These are phyloP conservation scores for Geranium rotundifolium DNA, from an alignment of 345 rosid genomes.

Conservation along the genomic window DNA sequence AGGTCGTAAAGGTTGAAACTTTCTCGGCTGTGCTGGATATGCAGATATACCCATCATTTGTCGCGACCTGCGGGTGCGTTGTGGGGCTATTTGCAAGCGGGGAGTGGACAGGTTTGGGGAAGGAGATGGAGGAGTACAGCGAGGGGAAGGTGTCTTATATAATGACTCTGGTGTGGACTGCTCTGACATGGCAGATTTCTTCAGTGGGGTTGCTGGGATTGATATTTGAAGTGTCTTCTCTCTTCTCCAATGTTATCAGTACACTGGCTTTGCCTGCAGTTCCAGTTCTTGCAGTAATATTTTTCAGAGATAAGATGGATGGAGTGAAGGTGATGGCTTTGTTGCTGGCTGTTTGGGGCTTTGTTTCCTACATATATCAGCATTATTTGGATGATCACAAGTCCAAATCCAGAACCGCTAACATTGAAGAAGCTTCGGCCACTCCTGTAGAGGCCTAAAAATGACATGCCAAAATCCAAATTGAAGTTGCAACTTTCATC, in stretches of 20 bases:
- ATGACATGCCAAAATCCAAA: too few relatives aligned
- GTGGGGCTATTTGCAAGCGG: conserved; percentile 36
- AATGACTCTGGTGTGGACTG: conserved; percentile 42
- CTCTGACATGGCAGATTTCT: conserved; percentile 36
- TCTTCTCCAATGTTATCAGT: conserved; percentile 45
- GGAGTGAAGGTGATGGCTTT: conserved; percentile 43
- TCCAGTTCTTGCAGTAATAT: conserved; percentile 38
- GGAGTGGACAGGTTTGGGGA: conserved; percentile 28
- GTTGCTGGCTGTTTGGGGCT: conserved; percentile 46
- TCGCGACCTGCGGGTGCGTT: conserved; percentile 29
- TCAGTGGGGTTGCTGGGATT: conserved; percentile 35
- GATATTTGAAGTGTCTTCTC: conserved; percentile 38
- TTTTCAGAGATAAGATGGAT: conserved; percentile 45
- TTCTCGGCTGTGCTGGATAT: conserved; percentile 31
- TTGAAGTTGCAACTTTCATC: too few relatives aligned
- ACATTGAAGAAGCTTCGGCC: neutral
- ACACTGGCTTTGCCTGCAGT: conserved; percentile 34
- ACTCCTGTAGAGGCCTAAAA: conserved; percentile 6
- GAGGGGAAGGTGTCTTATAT: conserved; percentile 27
- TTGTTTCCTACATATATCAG: conserved; percentile 38
- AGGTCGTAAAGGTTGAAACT: conserved; percentile 28
- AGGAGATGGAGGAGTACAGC: conserved; percentile 27
- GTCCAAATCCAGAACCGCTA: conserved; percentile 1
- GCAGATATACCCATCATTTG: conserved; percentile 35
- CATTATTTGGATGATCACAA: conserved; percentile 28